Evolutionary conservation across 139 green algal genomes (phyloP), one percentile per base, ranked within the genome.

Genomic region (Microglena sp.): DNA sequence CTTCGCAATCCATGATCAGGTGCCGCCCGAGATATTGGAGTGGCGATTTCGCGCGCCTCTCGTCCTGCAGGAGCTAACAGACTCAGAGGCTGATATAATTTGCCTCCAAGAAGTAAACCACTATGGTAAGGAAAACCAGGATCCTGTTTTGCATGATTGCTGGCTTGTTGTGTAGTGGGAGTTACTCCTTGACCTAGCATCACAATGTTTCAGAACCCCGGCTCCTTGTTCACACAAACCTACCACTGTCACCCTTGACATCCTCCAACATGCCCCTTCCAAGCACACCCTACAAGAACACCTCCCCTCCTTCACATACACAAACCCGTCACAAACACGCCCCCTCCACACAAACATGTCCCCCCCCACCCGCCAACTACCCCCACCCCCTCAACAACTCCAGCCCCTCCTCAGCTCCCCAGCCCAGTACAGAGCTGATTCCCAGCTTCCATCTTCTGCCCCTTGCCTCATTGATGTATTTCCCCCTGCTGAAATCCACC

Each of bases 81-180:
- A 77, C 27, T 59, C 77, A 1, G 24, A 76, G 22, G 72, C 78
- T 4, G 77, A 87, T 62, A 70, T 87, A 18, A 71, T 87, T 0
- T 87, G 78, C 68, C 32, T 87, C 28, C 80, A 84, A 53, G 80
- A 84, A 53, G 54, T 80, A 0, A 84, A 82, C 59, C 73, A 78
- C 45, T 84, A 72, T 54, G 77, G 77, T 83, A 40, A 18, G 68
- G 34, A n/a, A 24, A 15, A 21, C 40, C 2, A 15, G 8, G 54
- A 28, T 34, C 27, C n/a, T 21, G 24, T 33, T 30, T 58, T 24
- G 21, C 24, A 29, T 44, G 5, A 5, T 29, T 40, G 35, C 24
- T 46, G 27, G 24, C 61, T 22, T 59, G 8, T 44, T 27, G 40
- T 7, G n/a, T 40, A 30, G 21, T 53, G 15, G 32, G 5, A 30